phyloP scores from a whole-genome alignment of 805 yeast genomes.

The Kuraishia hungarica region DNA sequence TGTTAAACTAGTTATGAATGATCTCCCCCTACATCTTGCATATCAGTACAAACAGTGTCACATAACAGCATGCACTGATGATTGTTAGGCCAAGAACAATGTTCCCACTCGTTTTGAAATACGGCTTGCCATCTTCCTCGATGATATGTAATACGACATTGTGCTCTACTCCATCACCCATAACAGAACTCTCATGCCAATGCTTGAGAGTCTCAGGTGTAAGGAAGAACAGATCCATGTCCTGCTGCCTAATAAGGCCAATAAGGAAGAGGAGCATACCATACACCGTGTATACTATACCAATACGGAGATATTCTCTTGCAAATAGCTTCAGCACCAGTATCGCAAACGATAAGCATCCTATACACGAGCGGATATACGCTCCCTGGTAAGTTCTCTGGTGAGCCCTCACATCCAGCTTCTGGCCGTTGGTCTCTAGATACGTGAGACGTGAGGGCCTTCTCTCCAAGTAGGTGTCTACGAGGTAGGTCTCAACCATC shows the following conservation, averaged over 20 bases:
- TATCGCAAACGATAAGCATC: slow-evolving; percentile 56
- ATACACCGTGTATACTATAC: slow-evolving; percentile 55
- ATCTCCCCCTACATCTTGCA: not conserved
- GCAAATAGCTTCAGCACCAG: slow-evolving; percentile 58
- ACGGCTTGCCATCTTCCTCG: slow-evolving; percentile 10
- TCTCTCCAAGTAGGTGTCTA: slow-evolving; percentile 7
- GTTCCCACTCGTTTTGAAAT: slow-evolving; percentile 55
- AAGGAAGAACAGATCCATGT: slow-evolving; percentile 23
- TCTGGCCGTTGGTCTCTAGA: slow-evolving; percentile 28
- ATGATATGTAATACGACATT: not conserved
- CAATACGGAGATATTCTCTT: slow-evolving; percentile 56
- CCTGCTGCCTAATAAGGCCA: slow-evolving; percentile 23
- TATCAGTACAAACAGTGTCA: slow-evolving; percentile 42
- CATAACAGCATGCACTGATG: slow-evolving; percentile 42
- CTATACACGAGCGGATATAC: slow-evolving; percentile 64
- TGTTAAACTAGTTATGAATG: not conserved
- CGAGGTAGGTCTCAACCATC: not conserved
- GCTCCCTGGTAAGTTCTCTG: slow-evolving; percentile 86
- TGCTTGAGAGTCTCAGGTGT: slow-evolving; percentile 6
- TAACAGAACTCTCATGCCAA: slow-evolving; percentile 11
- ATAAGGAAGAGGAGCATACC: slow-evolving; percentile 37
- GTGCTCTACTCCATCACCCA: slow-evolving; percentile 9
- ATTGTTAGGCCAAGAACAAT: slow-evolving; percentile 42
- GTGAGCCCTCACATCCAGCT: slow-evolving; percentile 54
- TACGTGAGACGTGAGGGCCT: slow-evolving; percentile 24